phyloP scores from a whole-genome alignment of 208 protist species.

The Crithidia thermophila region DNA sequence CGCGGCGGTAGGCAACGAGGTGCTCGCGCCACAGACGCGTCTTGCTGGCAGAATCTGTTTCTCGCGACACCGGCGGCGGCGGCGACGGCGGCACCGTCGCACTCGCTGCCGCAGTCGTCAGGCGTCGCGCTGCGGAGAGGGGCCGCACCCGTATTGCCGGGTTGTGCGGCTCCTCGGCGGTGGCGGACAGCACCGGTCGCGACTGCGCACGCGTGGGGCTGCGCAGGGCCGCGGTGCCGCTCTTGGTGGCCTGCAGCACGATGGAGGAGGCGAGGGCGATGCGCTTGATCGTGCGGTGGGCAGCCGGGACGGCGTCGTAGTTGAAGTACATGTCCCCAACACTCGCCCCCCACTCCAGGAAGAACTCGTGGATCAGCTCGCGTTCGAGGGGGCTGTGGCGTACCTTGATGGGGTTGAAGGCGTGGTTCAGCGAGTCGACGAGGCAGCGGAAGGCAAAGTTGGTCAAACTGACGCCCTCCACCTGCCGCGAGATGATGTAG shows the following conservation, averaged over 20 bases:
- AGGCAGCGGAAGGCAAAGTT: constrained; percentile 66
- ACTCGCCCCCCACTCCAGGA: constrained; percentile 63
- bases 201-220: background rate
- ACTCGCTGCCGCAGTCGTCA: too few relatives aligned
- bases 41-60: constrained; percentile 17
- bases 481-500: constrained; percentile 55
- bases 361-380: constrained; percentile 72
- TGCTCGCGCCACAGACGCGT: constrained; percentile 28
- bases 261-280: constrained; percentile 69
- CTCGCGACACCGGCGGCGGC: background rate
- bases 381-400: constrained; percentile 72
- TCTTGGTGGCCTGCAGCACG: constrained; percentile 39
- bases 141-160: background rate
- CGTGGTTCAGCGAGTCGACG: constrained; percentile 73
- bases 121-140: background rate
- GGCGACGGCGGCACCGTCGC: background rate
- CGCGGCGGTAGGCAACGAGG: constrained; percentile 19
- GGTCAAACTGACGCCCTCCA: constrained; percentile 38
- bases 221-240: background rate
- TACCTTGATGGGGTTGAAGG: constrained; percentile 76
- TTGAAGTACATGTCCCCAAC: constrained; percentile 83
- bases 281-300: constrained; percentile 60
- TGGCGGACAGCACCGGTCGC: constrained; percentile 21
- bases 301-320: constrained; percentile 42
- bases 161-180: constrained; percentile 18